These are phyloP conservation scores for Amaranthus hypochondriacus DNA, from an alignment of 148 eudicot species.

Conservation along the genomic window DNA sequence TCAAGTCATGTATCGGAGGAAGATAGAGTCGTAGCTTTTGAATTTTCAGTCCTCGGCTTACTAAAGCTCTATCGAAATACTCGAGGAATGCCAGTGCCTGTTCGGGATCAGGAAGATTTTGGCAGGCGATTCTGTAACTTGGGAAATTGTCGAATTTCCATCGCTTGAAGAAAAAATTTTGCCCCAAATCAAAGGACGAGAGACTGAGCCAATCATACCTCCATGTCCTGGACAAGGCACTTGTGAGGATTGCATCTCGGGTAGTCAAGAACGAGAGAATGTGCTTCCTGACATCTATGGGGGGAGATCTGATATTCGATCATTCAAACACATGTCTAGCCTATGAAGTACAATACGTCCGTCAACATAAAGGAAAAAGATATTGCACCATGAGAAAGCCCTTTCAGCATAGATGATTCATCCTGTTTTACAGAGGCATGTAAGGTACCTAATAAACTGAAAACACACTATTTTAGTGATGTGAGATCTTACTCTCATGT, in stretches of 20 bases:
- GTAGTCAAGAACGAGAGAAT: background rate
- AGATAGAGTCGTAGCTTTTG: background rate
- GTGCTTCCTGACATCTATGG: background rate
- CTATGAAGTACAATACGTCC: too few species aligned
- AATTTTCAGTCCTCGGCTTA: background rate
- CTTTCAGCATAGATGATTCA: too few species aligned
- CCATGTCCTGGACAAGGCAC: slow-evolving; percentile 6
- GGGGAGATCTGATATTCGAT: background rate
- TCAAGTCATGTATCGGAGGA: background rate
- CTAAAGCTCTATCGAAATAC: background rate
- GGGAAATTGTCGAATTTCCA: background rate
- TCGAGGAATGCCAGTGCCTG: background rate
- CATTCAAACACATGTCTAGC: background rate
- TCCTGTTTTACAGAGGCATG: too few species aligned
- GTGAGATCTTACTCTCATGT: too few species aligned
- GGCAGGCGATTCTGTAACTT: background rate
- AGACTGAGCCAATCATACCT: slow-evolving; percentile 9
- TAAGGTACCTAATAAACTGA: too few species aligned
- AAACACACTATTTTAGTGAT: too few species aligned
- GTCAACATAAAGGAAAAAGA: too few species aligned
- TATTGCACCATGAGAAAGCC: too few species aligned
- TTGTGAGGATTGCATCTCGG: background rate
- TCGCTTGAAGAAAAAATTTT: background rate
- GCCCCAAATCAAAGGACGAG: background rate
- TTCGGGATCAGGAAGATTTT: background rate